These are phyloP conservation scores for Suillus clintonianus DNA, from an alignment of 768 basidiomycete genomes.

Conservation along the genomic window DNA sequence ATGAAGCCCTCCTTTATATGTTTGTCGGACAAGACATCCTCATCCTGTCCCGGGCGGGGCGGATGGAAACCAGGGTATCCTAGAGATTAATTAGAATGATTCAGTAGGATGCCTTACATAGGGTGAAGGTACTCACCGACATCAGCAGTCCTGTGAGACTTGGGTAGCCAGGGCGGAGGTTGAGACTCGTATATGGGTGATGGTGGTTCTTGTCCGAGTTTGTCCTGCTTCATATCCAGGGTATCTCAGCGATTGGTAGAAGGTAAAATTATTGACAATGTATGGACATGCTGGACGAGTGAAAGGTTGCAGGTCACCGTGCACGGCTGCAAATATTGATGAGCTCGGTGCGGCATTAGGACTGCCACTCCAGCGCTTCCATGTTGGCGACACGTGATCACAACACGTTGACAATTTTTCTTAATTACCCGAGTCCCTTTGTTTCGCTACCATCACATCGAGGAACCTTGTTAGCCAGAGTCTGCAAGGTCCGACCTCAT, in stretches of 20 bases:
- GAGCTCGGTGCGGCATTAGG: background rate
- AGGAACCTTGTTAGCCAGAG: no score
- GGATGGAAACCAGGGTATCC: slow-evolving; percentile 80
- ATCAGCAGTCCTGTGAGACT: slow-evolving; percentile 65
- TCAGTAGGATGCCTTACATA: background rate
- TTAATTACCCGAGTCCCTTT: no score
- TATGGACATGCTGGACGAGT: background rate
- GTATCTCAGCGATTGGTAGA: background rate
- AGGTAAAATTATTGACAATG: slow-evolving; percentile 4
- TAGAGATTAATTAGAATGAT: slow-evolving; percentile 23
- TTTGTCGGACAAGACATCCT: slow-evolving; percentile 65
- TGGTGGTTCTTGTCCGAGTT: slow-evolving; percentile 23
- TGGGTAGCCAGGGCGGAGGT: slow-evolving; percentile 76
- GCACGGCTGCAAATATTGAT: background rate
- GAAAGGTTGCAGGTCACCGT: background rate
- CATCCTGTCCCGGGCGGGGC: slow-evolving; percentile 71
- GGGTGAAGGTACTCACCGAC: slow-evolving; percentile 48
- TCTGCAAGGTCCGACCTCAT: no score
- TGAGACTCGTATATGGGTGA: slow-evolving; percentile 62
- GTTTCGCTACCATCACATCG: no score
- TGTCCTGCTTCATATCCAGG: slow-evolving; percentile 11
- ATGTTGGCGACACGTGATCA: background rate
- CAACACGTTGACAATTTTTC: background rate
- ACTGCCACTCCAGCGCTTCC: background rate
- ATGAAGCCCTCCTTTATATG: slow-evolving; percentile 70